A percentile compares a stretch with the other conserved stretches of the same genome.
Evolutionary conservation across 805 yeast genomes (phyloP).

Genomic region (Ogataea methanolica): DNA sequence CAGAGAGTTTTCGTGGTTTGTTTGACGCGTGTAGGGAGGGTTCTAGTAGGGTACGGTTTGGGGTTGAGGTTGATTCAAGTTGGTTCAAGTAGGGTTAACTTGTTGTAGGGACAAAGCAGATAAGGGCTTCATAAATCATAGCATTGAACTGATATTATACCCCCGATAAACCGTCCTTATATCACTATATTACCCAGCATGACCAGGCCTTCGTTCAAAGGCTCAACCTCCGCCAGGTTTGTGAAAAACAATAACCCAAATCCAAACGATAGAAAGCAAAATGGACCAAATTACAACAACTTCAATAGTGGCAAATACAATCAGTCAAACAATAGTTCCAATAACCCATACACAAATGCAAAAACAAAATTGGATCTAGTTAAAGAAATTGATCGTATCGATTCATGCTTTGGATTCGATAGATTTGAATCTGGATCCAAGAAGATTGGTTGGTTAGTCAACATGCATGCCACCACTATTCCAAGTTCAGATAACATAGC

Average conservation of each 20-base stretch:
- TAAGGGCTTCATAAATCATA: no score
- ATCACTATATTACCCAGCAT: slow-evolving; percentile 1
- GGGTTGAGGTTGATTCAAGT: no score
- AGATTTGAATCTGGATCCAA: slow-evolving; percentile 67
- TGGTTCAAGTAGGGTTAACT: no score
- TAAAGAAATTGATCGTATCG: slow-evolving; percentile 62
- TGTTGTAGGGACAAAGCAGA: no score
- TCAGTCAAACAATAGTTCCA: neutral
- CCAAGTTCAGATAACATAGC: slow-evolving; percentile 51
- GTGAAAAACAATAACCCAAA: slow-evolving; percentile 16
- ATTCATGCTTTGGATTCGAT: slow-evolving; percentile 83
- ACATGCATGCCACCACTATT: slow-evolving; percentile 85
- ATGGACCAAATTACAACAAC: slow-evolving; percentile 2
- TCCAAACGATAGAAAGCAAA: neutral
- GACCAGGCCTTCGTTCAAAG: slow-evolving; percentile 16
- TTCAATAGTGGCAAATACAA: slow-evolving; percentile 5
- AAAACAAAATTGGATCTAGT: slow-evolving; percentile 46
- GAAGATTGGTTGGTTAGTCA: slow-evolving; percentile 84
- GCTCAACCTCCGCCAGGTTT: slow-evolving; percentile 23
- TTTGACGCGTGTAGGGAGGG: no score
- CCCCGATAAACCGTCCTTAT: no score
- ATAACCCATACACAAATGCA: slow-evolving; percentile 6
- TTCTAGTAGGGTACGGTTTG: no score
- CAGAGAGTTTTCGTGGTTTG: no score
- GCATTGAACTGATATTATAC: no score